Conservation (phyloP, 495 filamentous ascomycete species). For the Penicillium cataractarum region DNA sequence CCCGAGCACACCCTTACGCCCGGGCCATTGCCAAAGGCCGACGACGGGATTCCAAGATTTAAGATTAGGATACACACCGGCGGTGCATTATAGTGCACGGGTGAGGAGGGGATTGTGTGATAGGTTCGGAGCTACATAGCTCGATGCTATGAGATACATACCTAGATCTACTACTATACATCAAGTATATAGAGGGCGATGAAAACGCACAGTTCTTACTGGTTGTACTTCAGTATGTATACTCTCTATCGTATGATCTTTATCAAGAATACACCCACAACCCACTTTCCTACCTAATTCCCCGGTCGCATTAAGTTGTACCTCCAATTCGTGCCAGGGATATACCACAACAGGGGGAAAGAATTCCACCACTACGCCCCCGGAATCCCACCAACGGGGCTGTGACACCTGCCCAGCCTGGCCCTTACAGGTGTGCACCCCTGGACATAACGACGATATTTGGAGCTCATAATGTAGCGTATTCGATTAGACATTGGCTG, state of each 20-base stretch:
- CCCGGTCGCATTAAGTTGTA: not conserved
- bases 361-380: not conserved
- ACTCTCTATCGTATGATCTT: not conserved
- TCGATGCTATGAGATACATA: not conserved
- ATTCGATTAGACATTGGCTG: not conserved
- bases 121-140: not conserved
- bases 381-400: constrained; percentile 14
- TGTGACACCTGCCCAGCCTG: constrained; percentile 10
- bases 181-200: not conserved
- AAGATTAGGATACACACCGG: not conserved
- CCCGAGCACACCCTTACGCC: constrained; percentile 66
- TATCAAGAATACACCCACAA: not conserved
- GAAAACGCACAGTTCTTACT: not conserved
- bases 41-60: constrained; percentile 25
- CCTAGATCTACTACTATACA: not conserved
- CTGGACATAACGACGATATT: not conserved
- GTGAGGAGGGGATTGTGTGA: not conserved
- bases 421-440: constrained; percentile 13
- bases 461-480: not conserved
- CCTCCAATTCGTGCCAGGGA: not conserved
- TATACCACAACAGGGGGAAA: constrained; percentile 4
- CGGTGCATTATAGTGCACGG: not conserved
- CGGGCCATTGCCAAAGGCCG: constrained; percentile 34
- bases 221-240: not conserved
- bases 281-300: not conserved